A percentile compares a stretch with the other conserved stretches of the same genome.
phyloP scores from a whole-genome alignment of 2,329 filamentous ascomycete genomes.

The Grosmannia clavigera region DNA sequence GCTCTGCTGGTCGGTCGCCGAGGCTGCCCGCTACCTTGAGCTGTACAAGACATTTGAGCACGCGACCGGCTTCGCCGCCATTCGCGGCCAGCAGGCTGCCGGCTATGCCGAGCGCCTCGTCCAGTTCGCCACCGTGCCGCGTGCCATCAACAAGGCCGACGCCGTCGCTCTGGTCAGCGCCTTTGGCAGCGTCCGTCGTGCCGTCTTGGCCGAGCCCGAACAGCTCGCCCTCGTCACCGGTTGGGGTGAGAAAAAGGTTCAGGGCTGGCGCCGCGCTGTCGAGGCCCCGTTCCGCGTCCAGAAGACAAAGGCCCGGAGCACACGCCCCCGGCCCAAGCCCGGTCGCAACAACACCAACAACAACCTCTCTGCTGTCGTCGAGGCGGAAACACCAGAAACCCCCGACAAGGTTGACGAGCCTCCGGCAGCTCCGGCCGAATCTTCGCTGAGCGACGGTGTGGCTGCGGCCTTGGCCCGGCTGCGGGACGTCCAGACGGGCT shows the following conservation, averaged over 20 bases:
- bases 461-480: slow-evolving; percentile 49
- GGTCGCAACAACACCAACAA: not conserved
- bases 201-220: slow-evolving; percentile 78
- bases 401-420: not conserved
- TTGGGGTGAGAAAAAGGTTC: slow-evolving; percentile 93
- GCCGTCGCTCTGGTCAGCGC: slow-evolving; percentile 80
- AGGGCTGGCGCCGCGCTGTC: slow-evolving; percentile 69
- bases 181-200: slow-evolving; percentile 79
- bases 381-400: not conserved
- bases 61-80: slow-evolving; percentile 57
- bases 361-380: not conserved
- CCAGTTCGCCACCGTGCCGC: slow-evolving; percentile 83
- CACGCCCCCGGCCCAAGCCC: slow-evolving; percentile 6
- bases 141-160: slow-evolving; percentile 89
- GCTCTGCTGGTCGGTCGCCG: slow-evolving; percentile 85
- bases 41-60: slow-evolving; percentile 92
- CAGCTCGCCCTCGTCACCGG: slow-evolving; percentile 75
- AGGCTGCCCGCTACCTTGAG: slow-evolving; percentile 88
- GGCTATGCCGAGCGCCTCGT: slow-evolving; percentile 78
- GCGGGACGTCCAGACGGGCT: not conserved
- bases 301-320: slow-evolving; percentile 46
- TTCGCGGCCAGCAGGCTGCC: slow-evolving; percentile 72
- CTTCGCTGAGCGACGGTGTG: slow-evolving; percentile 40
- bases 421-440: slow-evolving; percentile 17
- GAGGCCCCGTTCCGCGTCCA: slow-evolving; percentile 73